Evolutionary conservation across 257 asterid species (phyloP).

Genomic region (Vinca minor): DNA sequence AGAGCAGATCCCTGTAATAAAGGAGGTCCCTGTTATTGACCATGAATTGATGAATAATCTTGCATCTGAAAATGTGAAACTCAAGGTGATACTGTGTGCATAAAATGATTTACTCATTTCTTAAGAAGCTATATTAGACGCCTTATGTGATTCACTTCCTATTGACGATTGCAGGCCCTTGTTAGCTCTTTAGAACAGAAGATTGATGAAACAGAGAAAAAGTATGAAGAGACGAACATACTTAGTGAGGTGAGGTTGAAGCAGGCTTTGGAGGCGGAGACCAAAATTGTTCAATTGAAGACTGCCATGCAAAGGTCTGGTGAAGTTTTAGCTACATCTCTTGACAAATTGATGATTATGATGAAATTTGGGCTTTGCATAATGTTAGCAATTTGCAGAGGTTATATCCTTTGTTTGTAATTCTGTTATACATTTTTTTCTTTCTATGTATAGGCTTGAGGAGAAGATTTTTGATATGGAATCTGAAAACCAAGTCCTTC

Average conservation of each 20-base stretch:
- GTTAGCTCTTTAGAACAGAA: constrained; percentile 76
- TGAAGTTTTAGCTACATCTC: constrained; percentile 2
- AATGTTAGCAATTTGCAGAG: constrained; percentile 5
- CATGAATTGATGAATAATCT: constrained; percentile 72
- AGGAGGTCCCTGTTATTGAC: constrained; percentile 84
- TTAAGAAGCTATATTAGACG: neutral
- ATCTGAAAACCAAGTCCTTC: constrained; percentile 81
- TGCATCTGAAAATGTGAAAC: constrained; percentile 72
- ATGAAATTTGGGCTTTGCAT: constrained; percentile 13
- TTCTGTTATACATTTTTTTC: constrained; percentile 8
- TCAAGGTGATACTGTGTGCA: constrained; percentile 41
- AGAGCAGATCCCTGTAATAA: constrained; percentile 58
- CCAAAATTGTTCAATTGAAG: constrained; percentile 76
- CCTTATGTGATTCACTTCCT: constrained; percentile 9
- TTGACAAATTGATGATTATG: neutral
- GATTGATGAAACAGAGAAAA: constrained; percentile 87
- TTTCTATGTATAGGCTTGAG: constrained; percentile 50
- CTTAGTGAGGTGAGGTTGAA: constrained; percentile 87
- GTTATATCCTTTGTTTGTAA: constrained; percentile 2
- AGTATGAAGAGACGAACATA: constrained; percentile 79
- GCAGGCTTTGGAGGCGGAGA: constrained; percentile 90
- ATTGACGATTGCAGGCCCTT: constrained; percentile 43
- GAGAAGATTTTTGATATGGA: constrained; percentile 87
- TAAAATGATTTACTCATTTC: constrained; percentile 6
- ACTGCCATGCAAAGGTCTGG: constrained; percentile 66